Evolutionary conservation across 202 grass and related monocot species (phyloP).

Genomic region (Digitaria exilis): DNA sequence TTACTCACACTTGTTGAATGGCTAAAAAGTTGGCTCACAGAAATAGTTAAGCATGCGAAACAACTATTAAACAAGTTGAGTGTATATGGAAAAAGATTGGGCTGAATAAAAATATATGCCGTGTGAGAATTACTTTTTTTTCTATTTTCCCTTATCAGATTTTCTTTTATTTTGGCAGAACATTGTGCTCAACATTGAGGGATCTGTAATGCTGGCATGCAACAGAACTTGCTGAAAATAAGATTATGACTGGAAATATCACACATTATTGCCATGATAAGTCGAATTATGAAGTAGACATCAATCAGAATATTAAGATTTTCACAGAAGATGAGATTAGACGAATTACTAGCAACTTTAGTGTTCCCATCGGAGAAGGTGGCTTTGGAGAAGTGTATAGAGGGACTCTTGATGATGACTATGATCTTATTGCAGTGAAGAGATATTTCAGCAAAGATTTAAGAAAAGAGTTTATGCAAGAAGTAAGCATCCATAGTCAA

Average conservation of each 20-base stretch:
- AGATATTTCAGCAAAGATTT: conserved; percentile 24
- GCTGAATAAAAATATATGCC: neutral
- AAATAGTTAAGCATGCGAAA: neutral
- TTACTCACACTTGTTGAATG: neutral
- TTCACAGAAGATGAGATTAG: conserved; percentile 25
- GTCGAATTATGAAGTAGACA: neutral
- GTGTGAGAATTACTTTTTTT: neutral
- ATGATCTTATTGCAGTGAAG: conserved; percentile 24
- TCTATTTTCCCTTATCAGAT: neutral
- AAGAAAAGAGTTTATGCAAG: conserved; percentile 22
- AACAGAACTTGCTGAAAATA: neutral
- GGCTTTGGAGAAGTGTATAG: conserved; percentile 26
- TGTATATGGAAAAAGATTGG: neutral
- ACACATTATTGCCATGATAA: neutral
- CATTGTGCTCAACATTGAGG: neutral
- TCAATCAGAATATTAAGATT: neutral
- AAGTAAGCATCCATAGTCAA: conserved; percentile 24
- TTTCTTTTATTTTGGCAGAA: neutral
- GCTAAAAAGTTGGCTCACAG: neutral
- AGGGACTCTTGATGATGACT: neutral
- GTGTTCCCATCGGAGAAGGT: conserved; percentile 27
- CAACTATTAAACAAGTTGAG: neutral
- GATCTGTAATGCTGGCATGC: neutral
- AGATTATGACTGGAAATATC: neutral
- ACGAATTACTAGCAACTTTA: conserved; percentile 14